A percentile compares a stretch with the other conserved stretches of the same genome.
Conservation (phyloP, 2,329 filamentous ascomycete genomes). For the Hymenotorrendiella dingleyae region DNA sequence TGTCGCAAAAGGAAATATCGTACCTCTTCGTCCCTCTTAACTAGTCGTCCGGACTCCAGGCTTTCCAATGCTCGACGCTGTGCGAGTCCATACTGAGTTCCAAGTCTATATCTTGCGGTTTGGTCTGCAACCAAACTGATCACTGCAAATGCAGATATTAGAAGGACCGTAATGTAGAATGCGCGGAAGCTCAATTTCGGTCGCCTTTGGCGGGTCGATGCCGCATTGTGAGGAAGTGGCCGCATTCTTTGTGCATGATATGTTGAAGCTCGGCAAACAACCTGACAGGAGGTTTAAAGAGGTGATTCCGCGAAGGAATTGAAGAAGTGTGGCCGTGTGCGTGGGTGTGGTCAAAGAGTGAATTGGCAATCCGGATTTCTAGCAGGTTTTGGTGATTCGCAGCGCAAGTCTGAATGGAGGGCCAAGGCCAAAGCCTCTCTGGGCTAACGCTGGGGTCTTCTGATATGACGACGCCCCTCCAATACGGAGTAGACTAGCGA, state of each 20-base stretch:
- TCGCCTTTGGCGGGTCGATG: slow-evolving; percentile 11
- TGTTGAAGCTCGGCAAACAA: background rate
- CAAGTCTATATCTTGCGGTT: slow-evolving; percentile 25
- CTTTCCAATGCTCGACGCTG: slow-evolving; percentile 24
- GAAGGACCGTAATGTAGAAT: slow-evolving; percentile 29
- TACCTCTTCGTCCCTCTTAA: slow-evolving; percentile 31
- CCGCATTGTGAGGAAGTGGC: slow-evolving; percentile 15
- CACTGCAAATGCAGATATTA: slow-evolving; percentile 26
- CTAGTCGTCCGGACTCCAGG: slow-evolving; percentile 19
- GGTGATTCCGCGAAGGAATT: background rate
- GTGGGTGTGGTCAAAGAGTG: background rate
- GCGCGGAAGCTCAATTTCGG: slow-evolving; percentile 28
- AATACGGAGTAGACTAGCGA: no score
- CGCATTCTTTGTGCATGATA: slow-evolving; percentile 25
- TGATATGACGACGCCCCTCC: no score
- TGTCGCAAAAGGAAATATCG: background rate
- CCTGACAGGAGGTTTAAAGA: background rate
- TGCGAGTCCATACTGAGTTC: slow-evolving; percentile 23
- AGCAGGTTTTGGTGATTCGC: background rate
- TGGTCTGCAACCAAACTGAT: slow-evolving; percentile 28
- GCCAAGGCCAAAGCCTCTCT: background rate
- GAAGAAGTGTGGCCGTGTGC: no score
- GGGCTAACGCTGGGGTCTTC: no score
- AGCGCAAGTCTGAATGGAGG: background rate
- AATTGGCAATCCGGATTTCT: background rate